phyloP scores from a whole-genome alignment of 768 basidiomycete species.

The Russula olivacea region DNA sequence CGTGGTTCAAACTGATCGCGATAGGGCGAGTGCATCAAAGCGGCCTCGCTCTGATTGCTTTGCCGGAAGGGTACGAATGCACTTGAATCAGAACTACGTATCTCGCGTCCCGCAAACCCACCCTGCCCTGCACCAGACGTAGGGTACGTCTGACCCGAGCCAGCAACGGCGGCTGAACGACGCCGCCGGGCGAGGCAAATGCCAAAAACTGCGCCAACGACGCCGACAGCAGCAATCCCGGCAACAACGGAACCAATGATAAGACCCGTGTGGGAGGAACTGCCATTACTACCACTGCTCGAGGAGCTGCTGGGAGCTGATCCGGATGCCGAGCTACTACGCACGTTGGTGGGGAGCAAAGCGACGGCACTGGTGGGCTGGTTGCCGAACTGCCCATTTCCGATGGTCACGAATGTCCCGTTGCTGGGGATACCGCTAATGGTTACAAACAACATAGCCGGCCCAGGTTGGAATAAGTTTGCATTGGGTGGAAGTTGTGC shows the following conservation, averaged over 20 bases:
- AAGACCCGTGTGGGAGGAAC: slow-evolving; percentile 36
- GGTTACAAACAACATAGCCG: slow-evolving; percentile 75
- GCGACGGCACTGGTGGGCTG: slow-evolving; percentile 50
- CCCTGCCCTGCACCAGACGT: slow-evolving; percentile 34
- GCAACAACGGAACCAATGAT: slow-evolving; percentile 50
- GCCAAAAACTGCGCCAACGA: slow-evolving; percentile 49
- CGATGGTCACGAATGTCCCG: slow-evolving; percentile 71
- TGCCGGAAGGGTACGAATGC: slow-evolving; percentile 69
- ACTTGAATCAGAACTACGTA: slow-evolving; percentile 55
- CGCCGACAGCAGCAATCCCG: slow-evolving; percentile 46
- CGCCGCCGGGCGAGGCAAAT: slow-evolving; percentile 48
- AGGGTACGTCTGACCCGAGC: slow-evolving; percentile 34
- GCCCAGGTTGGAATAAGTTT: slow-evolving; percentile 85
- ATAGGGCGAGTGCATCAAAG: slow-evolving; percentile 35
- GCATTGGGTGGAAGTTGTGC: slow-evolving; percentile 80
- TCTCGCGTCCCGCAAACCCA: slow-evolving; percentile 30
- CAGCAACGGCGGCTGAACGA: slow-evolving; percentile 33
- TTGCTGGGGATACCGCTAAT: slow-evolving; percentile 81
- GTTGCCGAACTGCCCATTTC: slow-evolving; percentile 67
- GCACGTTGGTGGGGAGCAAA: slow-evolving; percentile 47
- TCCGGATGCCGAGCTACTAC: slow-evolving; percentile 35
- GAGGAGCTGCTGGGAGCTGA: slow-evolving; percentile 34
- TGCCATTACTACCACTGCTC: slow-evolving; percentile 23
- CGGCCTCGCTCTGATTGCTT: slow-evolving; percentile 45
- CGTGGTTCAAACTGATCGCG: slow-evolving; percentile 31